phyloP scores from a whole-genome alignment of 441 rosid species.

The Brassica hybrid region DNA sequence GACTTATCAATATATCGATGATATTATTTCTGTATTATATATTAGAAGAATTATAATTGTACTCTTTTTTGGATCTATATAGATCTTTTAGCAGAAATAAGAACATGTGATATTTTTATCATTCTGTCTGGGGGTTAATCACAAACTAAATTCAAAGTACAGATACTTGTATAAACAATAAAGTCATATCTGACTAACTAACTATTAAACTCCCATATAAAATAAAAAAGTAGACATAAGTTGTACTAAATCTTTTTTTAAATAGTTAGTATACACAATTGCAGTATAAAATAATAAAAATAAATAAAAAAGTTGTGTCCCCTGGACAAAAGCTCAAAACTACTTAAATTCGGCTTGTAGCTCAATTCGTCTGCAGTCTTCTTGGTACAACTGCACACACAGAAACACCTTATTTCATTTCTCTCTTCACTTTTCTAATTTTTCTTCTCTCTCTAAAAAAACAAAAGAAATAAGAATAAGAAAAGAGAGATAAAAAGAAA shows the following conservation, averaged over 20 bases:
- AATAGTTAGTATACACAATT: constrained; percentile 9
- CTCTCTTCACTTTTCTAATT: neutral
- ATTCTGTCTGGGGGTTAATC: neutral
- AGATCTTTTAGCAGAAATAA: neutral
- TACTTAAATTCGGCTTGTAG: constrained; percentile 37
- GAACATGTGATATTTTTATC: neutral
- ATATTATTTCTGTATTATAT: neutral
- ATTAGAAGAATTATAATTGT: neutral
- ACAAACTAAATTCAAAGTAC: constrained; percentile 3
- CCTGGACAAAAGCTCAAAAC: constrained; percentile 40
- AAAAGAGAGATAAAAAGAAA: constrained; percentile 8
- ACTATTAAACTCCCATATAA: constrained; percentile 2
- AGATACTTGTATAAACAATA: neutral
- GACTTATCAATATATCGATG: neutral
- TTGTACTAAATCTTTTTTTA: constrained; percentile 5
- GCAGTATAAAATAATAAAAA: constrained; percentile 12
- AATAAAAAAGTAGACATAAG: neutral
- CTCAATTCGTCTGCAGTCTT: constrained; percentile 30
- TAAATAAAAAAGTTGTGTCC: constrained; percentile 21
- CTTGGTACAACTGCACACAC: constrained; percentile 25
- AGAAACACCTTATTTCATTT: constrained; percentile 25
- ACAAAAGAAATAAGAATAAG: neutral
- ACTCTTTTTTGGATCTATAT: neutral
- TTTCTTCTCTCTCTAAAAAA: constrained; percentile 26
- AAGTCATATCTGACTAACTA: constrained; percentile 21